phyloP scores from a whole-genome alignment of 1,139 yeast species.

The Lodderomyces jiufengensis region DNA sequence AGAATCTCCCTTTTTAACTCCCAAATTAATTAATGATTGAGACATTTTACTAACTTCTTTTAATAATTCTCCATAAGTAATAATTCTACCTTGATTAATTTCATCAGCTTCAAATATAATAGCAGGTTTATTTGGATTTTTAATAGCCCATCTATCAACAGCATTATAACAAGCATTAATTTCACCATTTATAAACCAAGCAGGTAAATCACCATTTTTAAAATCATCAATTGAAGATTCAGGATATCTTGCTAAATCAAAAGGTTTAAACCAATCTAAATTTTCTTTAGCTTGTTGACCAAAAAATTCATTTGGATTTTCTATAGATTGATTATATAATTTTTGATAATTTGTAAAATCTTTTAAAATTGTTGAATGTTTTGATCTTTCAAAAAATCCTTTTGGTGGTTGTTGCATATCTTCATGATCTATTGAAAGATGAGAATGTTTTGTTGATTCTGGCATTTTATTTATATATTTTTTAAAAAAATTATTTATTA shows the following conservation, averaged over 20 bases:
- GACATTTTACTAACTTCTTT: constrained; percentile 68
- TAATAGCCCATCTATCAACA: constrained; percentile 76
- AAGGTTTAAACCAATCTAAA: constrained; percentile 63
- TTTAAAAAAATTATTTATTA: no score
- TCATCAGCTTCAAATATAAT: constrained; percentile 80
- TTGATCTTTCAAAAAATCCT: constrained; percentile 54
- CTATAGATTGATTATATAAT: constrained; percentile 64
- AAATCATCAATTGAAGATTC: constrained; percentile 48
- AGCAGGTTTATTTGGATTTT: constrained; percentile 71
- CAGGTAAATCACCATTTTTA: constrained; percentile 61
- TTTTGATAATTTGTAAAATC: constrained; percentile 55
- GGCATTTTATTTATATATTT: constrained; percentile 18
- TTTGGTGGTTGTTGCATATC: constrained; percentile 47
- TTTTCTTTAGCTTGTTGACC: constrained; percentile 56
- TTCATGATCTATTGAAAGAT: constrained; percentile 43
- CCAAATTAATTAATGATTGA: constrained; percentile 60
- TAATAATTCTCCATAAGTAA: constrained; percentile 70
- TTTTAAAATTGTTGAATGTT: constrained; percentile 44
- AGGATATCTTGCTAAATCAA: constrained; percentile 57
- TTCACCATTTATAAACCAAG: constrained; percentile 78
- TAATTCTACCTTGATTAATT: constrained; percentile 56
- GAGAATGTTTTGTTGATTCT: constrained; percentile 18
- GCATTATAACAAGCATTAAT: constrained; percentile 75
- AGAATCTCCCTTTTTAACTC: constrained; percentile 78
- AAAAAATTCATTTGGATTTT: constrained; percentile 62